Evolutionary conservation across 2,329 filamentous ascomycete genomes (phyloP).

Genomic region (Zymoseptoria brevis): DNA sequence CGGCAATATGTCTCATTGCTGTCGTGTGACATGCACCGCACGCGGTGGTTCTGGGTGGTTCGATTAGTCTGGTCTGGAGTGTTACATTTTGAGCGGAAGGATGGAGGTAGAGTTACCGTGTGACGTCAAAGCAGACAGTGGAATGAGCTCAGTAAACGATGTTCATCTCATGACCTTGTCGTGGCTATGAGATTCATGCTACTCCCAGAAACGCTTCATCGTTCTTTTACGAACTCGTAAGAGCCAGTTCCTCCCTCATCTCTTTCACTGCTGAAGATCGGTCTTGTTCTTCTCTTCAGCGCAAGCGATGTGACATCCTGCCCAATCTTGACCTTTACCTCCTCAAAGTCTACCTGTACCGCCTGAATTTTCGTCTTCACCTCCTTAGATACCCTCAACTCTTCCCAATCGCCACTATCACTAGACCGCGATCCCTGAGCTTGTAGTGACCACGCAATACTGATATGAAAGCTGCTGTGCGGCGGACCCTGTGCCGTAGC

Average conservation of each 20-base stretch:
- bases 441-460: constrained; percentile 72
- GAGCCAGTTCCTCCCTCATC: background rate
- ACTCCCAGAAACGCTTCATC: background rate
- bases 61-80: too few species aligned
- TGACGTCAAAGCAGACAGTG: background rate
- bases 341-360: constrained; percentile 27
- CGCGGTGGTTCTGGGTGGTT: too few species aligned
- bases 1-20: too few species aligned
- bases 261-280: background rate
- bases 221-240: background rate
- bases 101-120: too few species aligned
- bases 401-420: background rate
- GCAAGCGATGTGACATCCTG: constrained; percentile 27
- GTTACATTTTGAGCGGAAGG: too few species aligned
- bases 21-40: too few species aligned
- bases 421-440: background rate
- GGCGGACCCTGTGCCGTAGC: constrained; percentile 52
- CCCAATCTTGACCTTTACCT: constrained; percentile 44
- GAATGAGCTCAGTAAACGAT: background rate
- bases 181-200: background rate
- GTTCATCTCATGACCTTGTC: background rate
- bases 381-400: constrained; percentile 1
- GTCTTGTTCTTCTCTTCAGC: constrained; percentile 8
- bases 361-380: constrained; percentile 9
- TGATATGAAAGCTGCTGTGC: constrained; percentile 61